Percentiles rank a stretch among this genome's conserved stretches.
Conservation (phyloP, 106 monocot genomes). For the Dioscorea zingiberensis region DNA sequence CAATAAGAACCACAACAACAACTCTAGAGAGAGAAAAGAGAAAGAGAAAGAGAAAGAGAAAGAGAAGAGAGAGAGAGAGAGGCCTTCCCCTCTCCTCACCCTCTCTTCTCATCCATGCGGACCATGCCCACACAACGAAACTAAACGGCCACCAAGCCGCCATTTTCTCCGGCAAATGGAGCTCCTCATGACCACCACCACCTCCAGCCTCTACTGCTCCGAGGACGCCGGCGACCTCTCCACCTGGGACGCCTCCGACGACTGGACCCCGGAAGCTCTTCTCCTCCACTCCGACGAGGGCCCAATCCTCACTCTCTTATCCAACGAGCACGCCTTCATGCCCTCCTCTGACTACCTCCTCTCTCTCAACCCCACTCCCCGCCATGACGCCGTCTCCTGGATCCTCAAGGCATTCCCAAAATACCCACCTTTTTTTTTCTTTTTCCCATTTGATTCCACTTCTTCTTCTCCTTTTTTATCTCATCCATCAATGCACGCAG, state of each 20-base stretch:
- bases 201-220: conserved; percentile 9
- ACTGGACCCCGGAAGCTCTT: not conserved
- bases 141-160: no score
- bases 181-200: not conserved
- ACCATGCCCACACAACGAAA: no score
- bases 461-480: not conserved
- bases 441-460: no score
- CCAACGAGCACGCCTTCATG: conserved; percentile 30
- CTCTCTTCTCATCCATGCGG: not conserved
- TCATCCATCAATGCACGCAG: conserved; percentile 9
- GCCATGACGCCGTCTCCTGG: conserved; percentile 59
- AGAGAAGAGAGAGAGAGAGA: not conserved
- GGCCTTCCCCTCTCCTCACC: not conserved
- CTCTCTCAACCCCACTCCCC: conserved; percentile 37
- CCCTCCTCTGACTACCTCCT: conserved; percentile 8
- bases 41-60: not conserved
- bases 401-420: conserved; percentile 48
- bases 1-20: no score
- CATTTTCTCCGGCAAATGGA: no score
- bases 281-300: not conserved
- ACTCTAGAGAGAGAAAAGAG: no score
- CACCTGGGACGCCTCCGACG: conserved; percentile 8
- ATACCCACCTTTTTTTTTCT: not conserved
- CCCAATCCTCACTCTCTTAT: conserved; percentile 29
- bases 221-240: conserved; percentile 10